Conservation (phyloP, 495 filamentous ascomycete species). For the Pseudotulostoma volvatum region DNA sequence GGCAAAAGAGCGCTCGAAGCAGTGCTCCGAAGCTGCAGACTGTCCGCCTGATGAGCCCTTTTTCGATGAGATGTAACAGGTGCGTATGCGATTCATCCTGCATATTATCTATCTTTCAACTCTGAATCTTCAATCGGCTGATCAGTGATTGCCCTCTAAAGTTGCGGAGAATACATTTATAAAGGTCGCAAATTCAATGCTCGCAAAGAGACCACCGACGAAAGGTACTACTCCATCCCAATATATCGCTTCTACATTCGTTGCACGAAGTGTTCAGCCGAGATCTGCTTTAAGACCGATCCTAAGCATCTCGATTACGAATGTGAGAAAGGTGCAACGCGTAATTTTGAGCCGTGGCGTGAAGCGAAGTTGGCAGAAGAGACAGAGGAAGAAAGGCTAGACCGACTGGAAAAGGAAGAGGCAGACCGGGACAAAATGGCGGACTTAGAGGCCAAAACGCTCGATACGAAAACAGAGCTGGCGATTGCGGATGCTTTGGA, state of each 20-base stretch:
- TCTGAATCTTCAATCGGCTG: neutral
- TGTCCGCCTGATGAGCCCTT: conserved; percentile 95
- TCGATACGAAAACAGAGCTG: conserved; percentile 95
- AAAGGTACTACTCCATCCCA: conserved; percentile 76
- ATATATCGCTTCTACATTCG: conserved; percentile 92
- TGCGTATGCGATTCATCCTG: too few relatives aligned
- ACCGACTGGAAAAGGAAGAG: conserved; percentile 56
- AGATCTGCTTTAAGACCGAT: conserved; percentile 92
- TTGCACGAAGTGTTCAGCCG: conserved; percentile 73
- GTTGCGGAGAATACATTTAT: conserved; percentile 68
- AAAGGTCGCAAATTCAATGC: conserved; percentile 95
- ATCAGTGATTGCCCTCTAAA: neutral
- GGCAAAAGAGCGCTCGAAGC: conserved; percentile 46
- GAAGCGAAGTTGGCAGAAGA: conserved; percentile 38
- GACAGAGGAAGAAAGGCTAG: conserved; percentile 76
- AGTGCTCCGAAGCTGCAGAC: conserved; percentile 60
- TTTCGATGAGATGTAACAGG: conserved; percentile 76
- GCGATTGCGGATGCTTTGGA: conserved; percentile 89
- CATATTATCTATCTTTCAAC: too few relatives aligned
- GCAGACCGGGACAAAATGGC: conserved; percentile 56
- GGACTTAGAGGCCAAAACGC: conserved; percentile 65
- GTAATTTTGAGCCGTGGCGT: conserved; percentile 89
- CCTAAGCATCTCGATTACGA: conserved; percentile 88
- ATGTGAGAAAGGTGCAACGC: conserved; percentile 71
- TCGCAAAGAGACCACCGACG: conserved; percentile 82